phyloP scores from a whole-genome alignment of 2,329 filamentous ascomycete species.

The Hymenoscyphus fraxineus region DNA sequence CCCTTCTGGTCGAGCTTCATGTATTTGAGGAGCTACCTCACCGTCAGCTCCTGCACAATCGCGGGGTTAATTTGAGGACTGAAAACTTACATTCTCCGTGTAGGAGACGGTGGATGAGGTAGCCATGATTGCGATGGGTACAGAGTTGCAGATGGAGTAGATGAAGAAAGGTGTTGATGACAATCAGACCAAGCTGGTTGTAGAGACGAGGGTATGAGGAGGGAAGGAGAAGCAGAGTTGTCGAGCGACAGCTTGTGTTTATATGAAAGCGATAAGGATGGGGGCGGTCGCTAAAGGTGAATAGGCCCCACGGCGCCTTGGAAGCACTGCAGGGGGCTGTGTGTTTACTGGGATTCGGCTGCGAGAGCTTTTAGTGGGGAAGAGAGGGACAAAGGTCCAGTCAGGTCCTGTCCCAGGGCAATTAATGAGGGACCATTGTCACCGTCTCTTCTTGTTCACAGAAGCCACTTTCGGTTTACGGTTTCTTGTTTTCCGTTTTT shows the following conservation, averaged over 20 bases:
- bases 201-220: background rate
- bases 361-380: background rate
- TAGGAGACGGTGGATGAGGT: constrained; percentile 35
- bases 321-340: background rate
- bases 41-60: constrained; percentile 16
- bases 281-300: background rate
- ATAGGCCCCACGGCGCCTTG: background rate
- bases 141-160: constrained; percentile 4
- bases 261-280: constrained; percentile 12
- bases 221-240: background rate
- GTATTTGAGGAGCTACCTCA: constrained; percentile 79
- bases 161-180: background rate
- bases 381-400: background rate
- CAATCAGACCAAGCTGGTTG: constrained; percentile 14
- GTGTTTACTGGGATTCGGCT: background rate
- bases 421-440: background rate
- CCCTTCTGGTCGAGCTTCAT: constrained; percentile 86
- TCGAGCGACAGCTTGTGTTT: constrained; percentile 7
- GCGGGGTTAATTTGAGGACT: constrained; percentile 16
- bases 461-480: no score
- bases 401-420: background rate
- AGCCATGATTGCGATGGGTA: constrained; percentile 31
- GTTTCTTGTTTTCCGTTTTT: no score
- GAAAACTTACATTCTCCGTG: constrained; percentile 39
- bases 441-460: background rate